Percentiles rank a stretch among this genome's conserved stretches.
These are phyloP conservation scores for Crotalaria pallida DNA, from an alignment of 306 rosid genomes.

Conservation along the genomic window DNA sequence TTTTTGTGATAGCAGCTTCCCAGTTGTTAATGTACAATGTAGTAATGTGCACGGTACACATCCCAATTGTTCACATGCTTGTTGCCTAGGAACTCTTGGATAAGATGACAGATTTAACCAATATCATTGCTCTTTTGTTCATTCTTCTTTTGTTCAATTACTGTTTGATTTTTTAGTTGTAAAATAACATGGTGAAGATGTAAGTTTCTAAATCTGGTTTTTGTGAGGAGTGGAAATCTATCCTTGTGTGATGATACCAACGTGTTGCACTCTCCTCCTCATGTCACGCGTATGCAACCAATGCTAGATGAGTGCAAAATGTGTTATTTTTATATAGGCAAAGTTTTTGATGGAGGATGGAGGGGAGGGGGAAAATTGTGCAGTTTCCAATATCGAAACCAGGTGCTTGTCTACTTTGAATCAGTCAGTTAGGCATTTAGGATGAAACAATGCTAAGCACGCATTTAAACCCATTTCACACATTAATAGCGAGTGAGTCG, in stretches of 20 bases:
- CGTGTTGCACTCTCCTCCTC: conserved; percentile 3
- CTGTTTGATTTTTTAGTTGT: neutral
- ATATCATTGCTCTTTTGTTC: neutral
- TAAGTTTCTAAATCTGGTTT: conserved; percentile 8
- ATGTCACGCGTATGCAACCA: conserved; percentile 20
- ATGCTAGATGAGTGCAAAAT: conserved; percentile 5
- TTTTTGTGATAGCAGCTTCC: conserved; percentile 21
- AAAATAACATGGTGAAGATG: neutral
- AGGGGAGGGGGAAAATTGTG: too few relatives aligned
- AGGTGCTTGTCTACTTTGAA: too few relatives aligned
- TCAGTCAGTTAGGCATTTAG: too few relatives aligned
- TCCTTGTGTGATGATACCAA: neutral
- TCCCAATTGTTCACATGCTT: conserved; percentile 6
- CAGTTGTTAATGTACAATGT: conserved; percentile 8
- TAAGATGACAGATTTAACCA: conserved; percentile 17
- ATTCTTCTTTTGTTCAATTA: neutral
- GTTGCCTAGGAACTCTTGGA: neutral
- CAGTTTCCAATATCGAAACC: too few relatives aligned
- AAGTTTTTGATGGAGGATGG: too few relatives aligned
- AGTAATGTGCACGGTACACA: neutral
- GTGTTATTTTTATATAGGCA: too few relatives aligned
- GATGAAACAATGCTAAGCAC: conserved; percentile 16
- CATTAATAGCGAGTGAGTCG: too few relatives aligned
- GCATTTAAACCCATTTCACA: too few relatives aligned
- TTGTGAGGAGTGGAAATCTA: conserved; percentile 13